A percentile compares a stretch with the other conserved stretches of the same genome.
phyloP scores from a whole-genome alignment of 1,284 basidiomycete genomes.

The Inonotus hispidus region DNA sequence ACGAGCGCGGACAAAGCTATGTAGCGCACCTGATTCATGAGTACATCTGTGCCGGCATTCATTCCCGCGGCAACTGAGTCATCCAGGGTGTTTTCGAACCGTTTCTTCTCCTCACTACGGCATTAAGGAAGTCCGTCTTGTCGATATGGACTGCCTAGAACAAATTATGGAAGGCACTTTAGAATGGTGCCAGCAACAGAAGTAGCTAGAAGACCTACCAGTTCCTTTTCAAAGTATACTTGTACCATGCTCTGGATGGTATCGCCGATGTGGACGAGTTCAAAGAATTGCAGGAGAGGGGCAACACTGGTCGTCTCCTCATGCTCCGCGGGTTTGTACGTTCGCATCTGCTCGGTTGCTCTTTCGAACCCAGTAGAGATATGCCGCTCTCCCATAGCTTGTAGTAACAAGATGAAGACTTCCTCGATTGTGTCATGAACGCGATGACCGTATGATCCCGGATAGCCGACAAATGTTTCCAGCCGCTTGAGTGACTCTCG shows the following conservation, averaged over 20 bases:
- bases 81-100: conserved; percentile 88
- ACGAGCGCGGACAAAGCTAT: neutral
- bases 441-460: conserved; percentile 74
- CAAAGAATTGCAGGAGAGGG: conserved; percentile 94
- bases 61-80: conserved; percentile 90
- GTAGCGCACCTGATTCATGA: conserved; percentile 83
- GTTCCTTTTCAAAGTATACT: conserved; percentile 95
- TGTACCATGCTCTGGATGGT: conserved; percentile 97
- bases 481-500: conserved; percentile 88
- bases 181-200: neutral
- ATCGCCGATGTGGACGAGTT: conserved; percentile 94
- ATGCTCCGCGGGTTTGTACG: conserved; percentile 85
- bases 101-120: conserved; percentile 95
- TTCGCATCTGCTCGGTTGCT: conserved; percentile 79
- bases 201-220: conserved; percentile 43
- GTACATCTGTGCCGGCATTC: conserved; percentile 90
- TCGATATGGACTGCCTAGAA: conserved; percentile 78
- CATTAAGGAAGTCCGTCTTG: conserved; percentile 89
- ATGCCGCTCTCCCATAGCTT: conserved; percentile 75
- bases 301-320: conserved; percentile 76
- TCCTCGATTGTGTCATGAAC: conserved; percentile 91
- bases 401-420: conserved; percentile 80
- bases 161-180: conserved; percentile 1
- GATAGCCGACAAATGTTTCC: conserved; percentile 85
- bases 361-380: conserved; percentile 83